Conservation (phyloP, 106 monocot species). For the Dendrobium officinale region DNA sequence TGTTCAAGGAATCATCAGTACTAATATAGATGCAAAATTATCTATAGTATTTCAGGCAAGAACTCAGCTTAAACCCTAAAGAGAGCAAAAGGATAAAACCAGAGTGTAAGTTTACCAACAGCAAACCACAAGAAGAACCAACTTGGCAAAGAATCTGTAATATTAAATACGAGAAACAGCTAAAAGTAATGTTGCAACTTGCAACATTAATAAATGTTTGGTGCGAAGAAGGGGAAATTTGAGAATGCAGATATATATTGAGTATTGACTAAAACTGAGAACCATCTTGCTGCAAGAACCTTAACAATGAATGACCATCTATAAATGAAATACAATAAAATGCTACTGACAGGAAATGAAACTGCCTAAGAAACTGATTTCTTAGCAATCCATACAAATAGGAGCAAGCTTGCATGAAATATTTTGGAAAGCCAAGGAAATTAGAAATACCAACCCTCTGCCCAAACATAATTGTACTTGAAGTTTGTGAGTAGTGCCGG, state of each 20-base stretch:
- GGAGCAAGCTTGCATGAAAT: not conserved
- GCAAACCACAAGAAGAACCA: not conserved
- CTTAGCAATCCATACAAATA: not conserved
- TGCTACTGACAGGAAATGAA: slow-evolving; percentile 4
- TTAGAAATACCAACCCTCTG: slow-evolving; percentile 33
- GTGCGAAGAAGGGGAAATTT: not conserved
- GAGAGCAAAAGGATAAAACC: not conserved
- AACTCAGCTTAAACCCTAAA: not conserved
- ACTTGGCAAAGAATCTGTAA: not conserved
- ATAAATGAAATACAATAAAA: not conserved
- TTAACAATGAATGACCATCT: not conserved
- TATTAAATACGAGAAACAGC: not conserved
- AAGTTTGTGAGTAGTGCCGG: slow-evolving; percentile 46
- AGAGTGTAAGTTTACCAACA: not conserved
- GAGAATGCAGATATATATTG: not conserved
- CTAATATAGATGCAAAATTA: not conserved
- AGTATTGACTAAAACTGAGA: not conserved
- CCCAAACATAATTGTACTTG: slow-evolving; percentile 63
- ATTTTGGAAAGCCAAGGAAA: not conserved
- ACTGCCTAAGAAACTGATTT: not conserved
- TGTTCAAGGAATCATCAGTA: not conserved
- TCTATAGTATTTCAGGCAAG: not conserved
- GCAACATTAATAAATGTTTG: not conserved
- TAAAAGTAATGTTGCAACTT: not conserved
- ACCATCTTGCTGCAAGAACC: not conserved